A percentile compares a stretch with the other conserved stretches of the same genome.
These are phyloP conservation scores for Colletotrichum aenigma DNA, from an alignment of 2,329 filamentous ascomycete species.

Conservation along the genomic window DNA sequence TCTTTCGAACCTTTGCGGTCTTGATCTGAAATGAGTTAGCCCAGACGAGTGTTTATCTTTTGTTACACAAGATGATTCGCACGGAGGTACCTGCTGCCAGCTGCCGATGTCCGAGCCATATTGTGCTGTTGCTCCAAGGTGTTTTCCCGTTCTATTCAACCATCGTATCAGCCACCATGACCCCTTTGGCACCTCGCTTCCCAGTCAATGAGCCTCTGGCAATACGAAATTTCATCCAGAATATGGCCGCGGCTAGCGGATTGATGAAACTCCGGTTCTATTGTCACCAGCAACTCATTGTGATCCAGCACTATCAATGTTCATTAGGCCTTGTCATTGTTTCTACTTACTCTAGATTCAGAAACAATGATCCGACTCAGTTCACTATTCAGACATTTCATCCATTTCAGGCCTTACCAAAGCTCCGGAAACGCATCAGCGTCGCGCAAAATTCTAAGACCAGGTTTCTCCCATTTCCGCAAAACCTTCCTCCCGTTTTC, in stretches of 20 bases:
- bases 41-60: background rate
- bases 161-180: too few species aligned
- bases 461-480: background rate
- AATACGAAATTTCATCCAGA: background rate
- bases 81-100: background rate
- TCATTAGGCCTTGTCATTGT: background rate
- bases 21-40: background rate
- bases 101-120: background rate
- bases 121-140: fast-evolving
- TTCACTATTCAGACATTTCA: background rate
- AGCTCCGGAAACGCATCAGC: background rate
- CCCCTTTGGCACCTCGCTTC: too few species aligned
- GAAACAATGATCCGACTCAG: background rate
- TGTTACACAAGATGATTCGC: background rate
- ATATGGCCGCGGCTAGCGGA: background rate
- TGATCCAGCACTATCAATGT: fast-evolving
- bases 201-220: too few species aligned
- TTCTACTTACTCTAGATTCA: background rate
- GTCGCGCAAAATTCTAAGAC: background rate
- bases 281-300: background rate
- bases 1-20: background rate
- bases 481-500: background rate
- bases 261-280: background rate
- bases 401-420: background rate
- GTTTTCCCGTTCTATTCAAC: background rate